Evolutionary conservation across 371 early-diverging fungal genomes (phyloP), one percentile per base, ranked within the genome.

Genomic region (Mortierella sp.): DNA sequence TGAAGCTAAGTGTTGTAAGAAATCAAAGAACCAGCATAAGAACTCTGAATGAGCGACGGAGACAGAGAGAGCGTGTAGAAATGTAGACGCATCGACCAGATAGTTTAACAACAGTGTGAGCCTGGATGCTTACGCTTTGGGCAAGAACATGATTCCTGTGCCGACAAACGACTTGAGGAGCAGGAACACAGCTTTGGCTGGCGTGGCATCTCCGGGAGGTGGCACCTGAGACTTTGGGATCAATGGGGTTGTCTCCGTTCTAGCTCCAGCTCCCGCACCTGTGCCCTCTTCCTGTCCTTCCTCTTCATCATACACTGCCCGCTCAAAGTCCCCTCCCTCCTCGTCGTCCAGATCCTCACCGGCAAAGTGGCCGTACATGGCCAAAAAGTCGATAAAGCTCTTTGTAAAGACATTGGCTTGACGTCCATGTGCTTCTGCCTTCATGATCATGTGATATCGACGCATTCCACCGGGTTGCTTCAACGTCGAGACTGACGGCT

Each of bases 311-410:
- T 78, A 78, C 6, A 55, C 79, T 24, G 81, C 83, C 19, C 87
- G 89, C 6, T 87, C 93, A 39, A 86, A 87, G 17, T 87, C 89
- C 23, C 91, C 88, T 19, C 89, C 94, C 62, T 93, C 92, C 39
- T 89, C 93, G 43, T 92, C 93, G 43, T 94, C 94, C 51, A 91
- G 82, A 64, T 94, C 93, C 70, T 95, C 97, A 32, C 97, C 98
- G 5, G 95, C 98, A 84, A 96, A 98, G 76, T 94, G 95, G 27
- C 97, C 96, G 70, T 93, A 97, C 56, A 98, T 82, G 39, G 91
- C 94, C 58, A 98, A 83, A 64, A 96, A 97, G 76, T 97, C 97
- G 37, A 97, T 91, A 86, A 96, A 98, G 79, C 91, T 94, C 37
- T 87, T 82, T 7, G 97, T 95, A 44, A 95, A 83, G 50, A 93